Evolutionary conservation across 176 grass and related monocot species (phyloP).

Genomic region (Eleusine coracana): DNA sequence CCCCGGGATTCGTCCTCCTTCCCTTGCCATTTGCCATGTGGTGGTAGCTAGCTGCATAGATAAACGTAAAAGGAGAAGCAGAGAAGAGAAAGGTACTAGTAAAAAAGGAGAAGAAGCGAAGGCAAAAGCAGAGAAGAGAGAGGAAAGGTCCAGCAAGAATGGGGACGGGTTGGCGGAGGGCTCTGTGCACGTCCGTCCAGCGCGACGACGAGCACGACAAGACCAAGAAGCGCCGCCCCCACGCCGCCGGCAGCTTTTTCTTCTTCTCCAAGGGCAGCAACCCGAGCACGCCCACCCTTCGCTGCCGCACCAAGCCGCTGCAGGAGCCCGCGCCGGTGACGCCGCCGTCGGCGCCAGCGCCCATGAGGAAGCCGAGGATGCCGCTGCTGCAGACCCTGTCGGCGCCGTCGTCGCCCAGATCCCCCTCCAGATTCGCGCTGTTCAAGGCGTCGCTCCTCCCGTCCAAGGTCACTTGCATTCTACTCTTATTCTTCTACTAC

Average conservation of each 20-base stretch:
- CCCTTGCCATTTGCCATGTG: background rate
- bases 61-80: too few relatives aligned
- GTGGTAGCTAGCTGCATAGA: background rate
- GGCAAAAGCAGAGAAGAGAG: too few relatives aligned
- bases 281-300: conserved; percentile 40
- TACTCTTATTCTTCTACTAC: background rate
- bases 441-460: conserved; percentile 83
- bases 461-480: conserved; percentile 40
- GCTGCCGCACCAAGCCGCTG: conserved; percentile 55
- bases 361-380: conserved; percentile 36
- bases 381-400: conserved; percentile 66
- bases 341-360: background rate
- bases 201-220: conserved; percentile 39
- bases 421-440: conserved; percentile 81
- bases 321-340: conserved; percentile 38
- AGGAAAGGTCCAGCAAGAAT: conserved; percentile 27
- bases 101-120: too few relatives aligned
- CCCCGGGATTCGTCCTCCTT: background rate
- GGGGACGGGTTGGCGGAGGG: conserved; percentile 91
- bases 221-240: conserved; percentile 33
- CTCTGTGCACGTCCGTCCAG: conserved; percentile 83
- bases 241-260: conserved; percentile 47
- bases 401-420: conserved; percentile 84
- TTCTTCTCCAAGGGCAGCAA: conserved; percentile 53
- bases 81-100: too few relatives aligned